Base-by-base conservation (phyloP, 768 basidiomycete species). In the Phallus indusiatus region DNA sequence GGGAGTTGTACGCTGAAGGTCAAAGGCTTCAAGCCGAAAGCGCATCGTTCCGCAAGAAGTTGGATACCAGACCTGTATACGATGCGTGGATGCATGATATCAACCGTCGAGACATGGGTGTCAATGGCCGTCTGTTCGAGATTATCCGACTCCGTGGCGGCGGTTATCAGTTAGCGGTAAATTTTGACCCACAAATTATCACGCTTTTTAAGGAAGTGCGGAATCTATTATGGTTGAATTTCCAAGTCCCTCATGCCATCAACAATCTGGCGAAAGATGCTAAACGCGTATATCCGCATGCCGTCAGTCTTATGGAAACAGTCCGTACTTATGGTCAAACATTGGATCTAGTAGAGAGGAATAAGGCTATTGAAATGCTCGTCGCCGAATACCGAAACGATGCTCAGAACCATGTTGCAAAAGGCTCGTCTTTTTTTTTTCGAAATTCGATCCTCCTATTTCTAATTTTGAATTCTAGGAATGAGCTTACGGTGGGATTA, bases 1-100 rank as follows among this genome's bases (percentile, higher is more conserved):
- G 96, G 95, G 94, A 97, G 67, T 84, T 93, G 61, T 98, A 99
- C 65, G 94, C 95, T n/a, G 96, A 99, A 67, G 96, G 96, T 6
- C 94, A 97, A 72, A 95, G 94, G 66, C 85, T 99, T 1, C 93
- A 97, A 66, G 85, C 87, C 28, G 96, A 98, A 71, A 87, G 84
- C 50, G 75, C 82, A 4, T 88, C 92, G 0, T 99, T 99, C 81
- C 84, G 92, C 50, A 90, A 90, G 72, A 99, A 98, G 73, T 85
- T 98, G 52, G 94, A 98, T 68, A 96, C 94, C 0, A 80, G 85
- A 10, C 90, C 92, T 0, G 88, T 99, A 11, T 98, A 86, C 69
- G 94, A 97, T 0, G 95, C 95, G 0, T 99, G 96, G 96, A 74
- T 97, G 64, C 84, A 86, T 63, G 96, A 99, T 62, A 96, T 98